A percentile compares a stretch with the other conserved stretches of the same genome.
Evolutionary conservation across 495 filamentous ascomycete genomes (phyloP).

Genomic region (Podospora bellae-mahoneyi): DNA sequence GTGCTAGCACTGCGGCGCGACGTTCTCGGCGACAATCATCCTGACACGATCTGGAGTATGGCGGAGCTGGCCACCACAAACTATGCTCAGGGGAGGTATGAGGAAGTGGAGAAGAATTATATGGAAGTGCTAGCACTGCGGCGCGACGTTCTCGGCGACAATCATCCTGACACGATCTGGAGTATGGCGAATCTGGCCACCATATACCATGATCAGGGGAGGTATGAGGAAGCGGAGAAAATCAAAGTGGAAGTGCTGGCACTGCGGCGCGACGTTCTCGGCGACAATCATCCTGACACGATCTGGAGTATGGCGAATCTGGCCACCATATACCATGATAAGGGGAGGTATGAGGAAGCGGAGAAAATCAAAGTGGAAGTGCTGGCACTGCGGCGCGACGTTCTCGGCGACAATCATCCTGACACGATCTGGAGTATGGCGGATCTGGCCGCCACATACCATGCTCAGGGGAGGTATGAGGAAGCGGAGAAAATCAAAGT

Average conservation of each 20-base stretch:
- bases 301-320: neutral
- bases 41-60: too few species aligned
- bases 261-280: neutral
- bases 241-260: neutral
- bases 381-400: conserved; percentile 26
- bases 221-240: conserved; percentile 16
- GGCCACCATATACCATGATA: conserved; percentile 22
- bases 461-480: conserved; percentile 17
- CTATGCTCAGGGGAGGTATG: conserved; percentile 21
- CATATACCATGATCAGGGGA: conserved; percentile 24
- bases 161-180: conserved; percentile 25
- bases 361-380: conserved; percentile 26
- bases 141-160: conserved; percentile 17
- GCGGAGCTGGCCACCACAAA: conserved; percentile 22
- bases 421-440: conserved; percentile 21
- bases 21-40: too few species aligned
- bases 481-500: conserved; percentile 34
- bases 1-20: conserved; percentile 5
- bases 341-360: conserved; percentile 33
- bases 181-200: conserved; percentile 30
- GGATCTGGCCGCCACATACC: neutral
- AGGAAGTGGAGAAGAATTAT: conserved; percentile 19
- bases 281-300: conserved; percentile 31
- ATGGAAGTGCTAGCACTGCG: conserved; percentile 18
- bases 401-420: conserved; percentile 35